Conservation (phyloP, 2,329 filamentous ascomycete genomes). For the Aspergillus spinulosporus region DNA sequence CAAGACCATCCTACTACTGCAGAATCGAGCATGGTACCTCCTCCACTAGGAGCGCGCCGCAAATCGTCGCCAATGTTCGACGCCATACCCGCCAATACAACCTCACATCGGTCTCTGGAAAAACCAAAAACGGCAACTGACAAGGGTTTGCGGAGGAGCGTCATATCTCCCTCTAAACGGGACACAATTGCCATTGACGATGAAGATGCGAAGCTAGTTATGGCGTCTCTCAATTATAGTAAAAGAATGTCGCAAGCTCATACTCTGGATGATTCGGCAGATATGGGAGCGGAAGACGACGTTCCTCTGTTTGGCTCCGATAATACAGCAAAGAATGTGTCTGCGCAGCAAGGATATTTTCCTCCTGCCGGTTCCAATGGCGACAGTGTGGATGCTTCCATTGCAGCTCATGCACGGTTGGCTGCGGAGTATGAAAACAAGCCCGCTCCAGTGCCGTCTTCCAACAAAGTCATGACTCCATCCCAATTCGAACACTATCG, state of each 20-base stretch:
- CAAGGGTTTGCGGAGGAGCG: constrained; percentile 33
- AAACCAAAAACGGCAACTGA: constrained; percentile 26
- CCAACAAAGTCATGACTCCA: constrained; percentile 84
- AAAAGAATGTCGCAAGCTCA: constrained; percentile 27
- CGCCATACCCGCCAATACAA: constrained; percentile 28
- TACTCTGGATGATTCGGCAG: constrained; percentile 21
- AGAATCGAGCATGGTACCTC: constrained; percentile 17
- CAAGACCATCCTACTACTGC: constrained; percentile 19
- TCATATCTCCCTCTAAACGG: constrained; percentile 29
- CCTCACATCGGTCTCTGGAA: constrained; percentile 35
- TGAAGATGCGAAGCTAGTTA: constrained; percentile 43
- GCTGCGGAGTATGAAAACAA: constrained; percentile 49
- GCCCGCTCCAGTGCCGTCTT: constrained; percentile 38
- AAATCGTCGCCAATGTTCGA: constrained; percentile 26
- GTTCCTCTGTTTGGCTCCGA: constrained; percentile 30
- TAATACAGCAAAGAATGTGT: constrained; percentile 14
- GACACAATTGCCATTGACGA: constrained; percentile 36
- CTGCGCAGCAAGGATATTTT: constrained; percentile 14
- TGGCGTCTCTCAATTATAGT: constrained; percentile 34
- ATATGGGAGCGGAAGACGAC: constrained; percentile 27
- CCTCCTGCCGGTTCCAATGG: constrained; percentile 20
- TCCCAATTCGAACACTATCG: constrained; percentile 82
- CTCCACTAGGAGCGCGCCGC: constrained; percentile 20
- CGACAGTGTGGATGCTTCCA: constrained; percentile 29
- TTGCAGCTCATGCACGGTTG: constrained; percentile 47